These are phyloP conservation scores for Quambalaria eucalypti DNA, from an alignment of 1,284 basidiomycete genomes.

Conservation along the genomic window DNA sequence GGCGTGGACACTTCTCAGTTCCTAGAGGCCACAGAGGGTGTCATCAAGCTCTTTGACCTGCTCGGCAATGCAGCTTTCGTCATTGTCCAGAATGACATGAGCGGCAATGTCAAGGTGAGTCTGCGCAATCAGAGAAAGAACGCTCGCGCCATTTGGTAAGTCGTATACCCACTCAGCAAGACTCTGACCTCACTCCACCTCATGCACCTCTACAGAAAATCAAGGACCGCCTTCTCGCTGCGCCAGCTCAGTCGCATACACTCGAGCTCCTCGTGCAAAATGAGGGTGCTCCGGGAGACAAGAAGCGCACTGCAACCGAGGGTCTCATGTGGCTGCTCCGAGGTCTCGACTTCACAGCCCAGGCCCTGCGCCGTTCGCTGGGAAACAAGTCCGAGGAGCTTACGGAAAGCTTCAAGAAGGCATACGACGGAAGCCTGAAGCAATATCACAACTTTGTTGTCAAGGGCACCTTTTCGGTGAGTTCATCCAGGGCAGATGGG, in stretches of 20 bases:
- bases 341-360: conserved; percentile 82
- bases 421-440: conserved; percentile 75
- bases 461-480: conserved; percentile 61
- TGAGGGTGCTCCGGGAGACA: conserved; percentile 65
- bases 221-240: conserved; percentile 63
- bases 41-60: conserved; percentile 89
- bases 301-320: conserved; percentile 78
- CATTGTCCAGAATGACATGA: conserved; percentile 78
- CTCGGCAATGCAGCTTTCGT: conserved; percentile 78
- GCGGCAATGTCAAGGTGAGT: conserved; percentile 68
- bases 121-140: too few relatives aligned
- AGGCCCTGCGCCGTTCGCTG: conserved; percentile 67
- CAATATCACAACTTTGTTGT: conserved; percentile 81
- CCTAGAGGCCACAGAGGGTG: conserved; percentile 77
- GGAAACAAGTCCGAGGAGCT: conserved; percentile 65
- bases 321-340: conserved; percentile 85
- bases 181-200: neutral
- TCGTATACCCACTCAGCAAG: too few relatives aligned
- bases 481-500: too few relatives aligned
- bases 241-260: conserved; percentile 61
- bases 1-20: conserved; percentile 84
- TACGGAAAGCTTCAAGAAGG: conserved; percentile 64
- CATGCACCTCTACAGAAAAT: conserved; percentile 49
- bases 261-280: conserved; percentile 75
- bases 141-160: too few relatives aligned